phyloP scores from a whole-genome alignment of 257 asterid genomes.

The Anisodus tanguticus region DNA sequence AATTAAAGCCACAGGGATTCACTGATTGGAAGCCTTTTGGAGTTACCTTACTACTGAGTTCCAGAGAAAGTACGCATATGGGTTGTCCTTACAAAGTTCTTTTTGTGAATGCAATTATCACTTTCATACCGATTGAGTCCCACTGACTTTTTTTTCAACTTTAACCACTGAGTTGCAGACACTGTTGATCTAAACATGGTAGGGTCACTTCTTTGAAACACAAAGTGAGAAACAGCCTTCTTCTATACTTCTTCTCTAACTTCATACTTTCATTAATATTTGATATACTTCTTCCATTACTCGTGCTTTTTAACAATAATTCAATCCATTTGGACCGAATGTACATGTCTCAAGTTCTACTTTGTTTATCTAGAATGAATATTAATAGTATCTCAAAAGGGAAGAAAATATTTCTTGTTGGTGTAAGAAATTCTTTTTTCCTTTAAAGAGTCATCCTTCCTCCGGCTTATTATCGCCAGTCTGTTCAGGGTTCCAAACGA shows the following conservation, averaged over 20 bases:
- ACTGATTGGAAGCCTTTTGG: not conserved
- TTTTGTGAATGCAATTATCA: slow-evolving; percentile 19
- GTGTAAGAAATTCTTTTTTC: too few relatives aligned
- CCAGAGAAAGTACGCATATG: slow-evolving; percentile 9
- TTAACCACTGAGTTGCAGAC: slow-evolving; percentile 1
- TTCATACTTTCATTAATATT: slow-evolving; percentile 24
- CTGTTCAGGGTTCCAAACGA: too few relatives aligned
- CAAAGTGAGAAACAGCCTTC: slow-evolving; percentile 30
- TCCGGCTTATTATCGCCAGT: too few relatives aligned
- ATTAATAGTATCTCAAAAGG: not conserved
- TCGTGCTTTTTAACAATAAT: slow-evolving; percentile 39
- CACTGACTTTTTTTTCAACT: not conserved
- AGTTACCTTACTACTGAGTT: not conserved
- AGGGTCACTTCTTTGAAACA: slow-evolving; percentile 19
- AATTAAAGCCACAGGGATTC: not conserved
- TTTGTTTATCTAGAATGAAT: not conserved
- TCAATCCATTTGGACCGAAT: slow-evolving; percentile 37
- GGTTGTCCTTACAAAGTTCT: slow-evolving; percentile 25
- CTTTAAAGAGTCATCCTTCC: too few relatives aligned
- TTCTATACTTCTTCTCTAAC: not conserved
- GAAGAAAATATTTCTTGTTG: not conserved
- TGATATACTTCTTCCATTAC: not conserved
- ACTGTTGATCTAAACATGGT: slow-evolving; percentile 22
- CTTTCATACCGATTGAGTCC: not conserved
- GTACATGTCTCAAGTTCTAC: slow-evolving; percentile 36